Conservation (phyloP, 345 rosid genomes). For the Hypericum perforatum region DNA sequence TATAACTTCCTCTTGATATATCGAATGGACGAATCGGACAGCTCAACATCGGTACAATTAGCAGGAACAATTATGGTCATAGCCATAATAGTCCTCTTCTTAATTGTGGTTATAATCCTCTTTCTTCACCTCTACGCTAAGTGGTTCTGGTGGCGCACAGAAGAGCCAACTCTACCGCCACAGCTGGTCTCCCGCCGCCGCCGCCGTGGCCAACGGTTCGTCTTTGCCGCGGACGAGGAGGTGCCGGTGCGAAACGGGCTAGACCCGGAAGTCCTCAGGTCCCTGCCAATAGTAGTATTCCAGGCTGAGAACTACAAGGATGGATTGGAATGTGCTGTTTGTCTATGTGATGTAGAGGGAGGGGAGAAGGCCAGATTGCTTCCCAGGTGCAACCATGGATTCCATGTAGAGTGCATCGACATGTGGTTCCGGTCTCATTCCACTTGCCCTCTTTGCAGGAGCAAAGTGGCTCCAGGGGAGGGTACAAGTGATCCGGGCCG, state of each 20-base stretch:
- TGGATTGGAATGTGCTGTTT: conserved; percentile 32
- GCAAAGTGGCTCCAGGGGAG: neutral
- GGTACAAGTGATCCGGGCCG: no score
- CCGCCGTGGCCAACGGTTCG: conserved; percentile 12
- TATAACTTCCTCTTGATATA: neutral
- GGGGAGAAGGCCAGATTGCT: conserved; percentile 32
- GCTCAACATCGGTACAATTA: conserved; percentile 36
- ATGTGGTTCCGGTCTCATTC: conserved; percentile 45
- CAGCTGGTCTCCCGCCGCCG: conserved; percentile 8
- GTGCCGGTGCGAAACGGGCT: conserved; percentile 11
- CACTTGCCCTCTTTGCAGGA: conserved; percentile 45
- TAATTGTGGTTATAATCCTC: conserved; percentile 16
- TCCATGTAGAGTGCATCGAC: conserved; percentile 45
- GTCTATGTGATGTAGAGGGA: conserved; percentile 26
- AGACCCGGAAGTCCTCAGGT: conserved; percentile 14
- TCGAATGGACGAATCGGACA: conserved; percentile 35
- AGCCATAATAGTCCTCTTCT: conserved; percentile 14
- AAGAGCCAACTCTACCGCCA: conserved; percentile 29
- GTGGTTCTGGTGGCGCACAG: conserved; percentile 45
- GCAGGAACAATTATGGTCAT: conserved; percentile 25
- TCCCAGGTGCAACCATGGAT: conserved; percentile 44
- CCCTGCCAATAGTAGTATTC: conserved; percentile 15
- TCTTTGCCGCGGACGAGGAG: conserved; percentile 15
- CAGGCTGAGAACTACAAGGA: conserved; percentile 11
- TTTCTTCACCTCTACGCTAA: conserved; percentile 19